Evolutionary conservation across 2,329 filamentous ascomycete genomes (phyloP), one percentile per base, ranked within the genome.

Genomic region (Botrytis byssoidea): DNA sequence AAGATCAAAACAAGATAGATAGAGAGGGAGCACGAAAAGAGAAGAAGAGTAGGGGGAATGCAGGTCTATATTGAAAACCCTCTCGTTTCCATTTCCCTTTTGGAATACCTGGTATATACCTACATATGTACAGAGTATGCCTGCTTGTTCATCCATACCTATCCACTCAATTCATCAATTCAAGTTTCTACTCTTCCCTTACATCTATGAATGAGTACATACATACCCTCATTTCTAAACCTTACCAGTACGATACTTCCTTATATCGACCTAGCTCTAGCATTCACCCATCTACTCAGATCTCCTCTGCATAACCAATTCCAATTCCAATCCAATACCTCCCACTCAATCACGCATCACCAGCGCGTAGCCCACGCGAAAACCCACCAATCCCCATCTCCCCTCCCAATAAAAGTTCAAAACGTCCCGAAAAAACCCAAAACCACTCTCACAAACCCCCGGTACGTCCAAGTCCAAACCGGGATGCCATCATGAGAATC

Each of bases 41-140:
- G 40, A 42, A 29, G 67, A 60, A 32, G 67, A 42, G 55, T n/a
- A 32, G 35, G 37, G n/a, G 59, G 51, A 32, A n/a, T 42, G 46
- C n/a, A 71, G 60, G 35, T 32, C 65, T 71, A 66, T 71, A 71
- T 71, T 66, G 42, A 57, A 25, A 35, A 35, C 18, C 59, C 59
- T 25, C 63, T 48, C 42, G 29, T 65, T 65, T 22, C 40, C 61
- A 12, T 46, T 35, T 22, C 40, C 61, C 32, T n/a, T 46, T 44
- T 32, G 3, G 16, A 57, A 57, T 29, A 32, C n/a, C 51, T 32
- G n/a, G n/a, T 57, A 57, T 8, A 57, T 18, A 8, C n/a, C 16
- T 18, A 51, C 14, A 42, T 29, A 51, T n/a, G 25, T 51, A n/a
- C 25, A 51, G 46, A 48, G 46, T n/a, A 51, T 51, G 25, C 25